These are phyloP conservation scores for Ottelia alismoides DNA, from an alignment of 106 monocot species.

Conservation along the genomic window DNA sequence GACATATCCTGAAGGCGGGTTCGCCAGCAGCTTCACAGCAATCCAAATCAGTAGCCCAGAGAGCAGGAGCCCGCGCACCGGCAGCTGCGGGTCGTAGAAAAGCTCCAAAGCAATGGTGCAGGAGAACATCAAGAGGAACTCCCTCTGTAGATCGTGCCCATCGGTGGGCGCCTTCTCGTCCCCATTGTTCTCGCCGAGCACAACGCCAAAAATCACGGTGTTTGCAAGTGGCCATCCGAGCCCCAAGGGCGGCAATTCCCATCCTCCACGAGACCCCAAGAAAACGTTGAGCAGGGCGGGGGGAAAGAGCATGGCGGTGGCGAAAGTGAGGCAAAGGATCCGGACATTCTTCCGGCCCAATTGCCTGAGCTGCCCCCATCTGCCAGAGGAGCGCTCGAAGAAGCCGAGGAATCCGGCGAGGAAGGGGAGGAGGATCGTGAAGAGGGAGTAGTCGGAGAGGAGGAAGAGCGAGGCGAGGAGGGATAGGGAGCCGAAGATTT, in stretches of 20 bases:
- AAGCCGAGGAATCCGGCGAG: constrained; percentile 52
- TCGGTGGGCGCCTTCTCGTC: constrained; percentile 22
- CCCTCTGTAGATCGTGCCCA: constrained; percentile 30
- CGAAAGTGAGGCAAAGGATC: constrained; percentile 32
- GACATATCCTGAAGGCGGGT: constrained; percentile 29
- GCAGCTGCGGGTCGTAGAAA: constrained; percentile 69
- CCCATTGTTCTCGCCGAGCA: constrained; percentile 37
- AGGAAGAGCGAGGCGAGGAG: constrained; percentile 19
- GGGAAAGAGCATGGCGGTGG: constrained; percentile 47
- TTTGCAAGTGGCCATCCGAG: constrained; percentile 70
- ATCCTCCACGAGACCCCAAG: not conserved
- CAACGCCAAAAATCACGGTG: constrained; percentile 63
- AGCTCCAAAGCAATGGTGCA: constrained; percentile 68
- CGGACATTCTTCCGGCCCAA: constrained; percentile 41
- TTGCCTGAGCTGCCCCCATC: constrained; percentile 28
- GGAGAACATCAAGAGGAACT: constrained; percentile 54
- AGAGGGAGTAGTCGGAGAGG: constrained; percentile 32
- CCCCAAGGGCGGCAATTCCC: constrained; percentile 12
- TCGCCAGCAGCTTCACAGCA: constrained; percentile 40
- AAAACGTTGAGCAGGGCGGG: constrained; percentile 37
- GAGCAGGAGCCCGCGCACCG: constrained; percentile 55
- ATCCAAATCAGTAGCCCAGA: constrained; percentile 71
- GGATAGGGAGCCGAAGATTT: constrained; percentile 16
- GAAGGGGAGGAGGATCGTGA: constrained; percentile 53
- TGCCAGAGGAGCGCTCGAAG: constrained; percentile 28